These are phyloP conservation scores for Alternaria burnsii DNA, from an alignment of 2,329 filamentous ascomycete species.

Conservation along the genomic window DNA sequence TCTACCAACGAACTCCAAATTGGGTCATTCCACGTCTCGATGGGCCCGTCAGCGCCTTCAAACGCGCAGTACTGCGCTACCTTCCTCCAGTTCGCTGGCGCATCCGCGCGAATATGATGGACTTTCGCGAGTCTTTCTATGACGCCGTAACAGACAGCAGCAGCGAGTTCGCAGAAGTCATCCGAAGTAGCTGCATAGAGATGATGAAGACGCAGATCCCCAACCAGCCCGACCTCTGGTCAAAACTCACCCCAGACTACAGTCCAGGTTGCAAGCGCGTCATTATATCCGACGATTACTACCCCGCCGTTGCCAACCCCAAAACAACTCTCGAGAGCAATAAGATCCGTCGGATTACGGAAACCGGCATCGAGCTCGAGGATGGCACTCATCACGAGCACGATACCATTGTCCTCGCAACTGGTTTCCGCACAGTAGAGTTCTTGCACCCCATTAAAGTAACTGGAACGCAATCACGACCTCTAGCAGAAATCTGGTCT, in stretches of 20 bases:
- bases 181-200: conserved; percentile 48
- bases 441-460: conserved; percentile 67
- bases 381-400: conserved; percentile 56
- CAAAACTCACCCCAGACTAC: conserved; percentile 64
- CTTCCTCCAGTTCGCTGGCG: conserved; percentile 61
- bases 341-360: conserved; percentile 58
- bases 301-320: conserved; percentile 56
- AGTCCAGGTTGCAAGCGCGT: conserved; percentile 64
- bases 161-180: conserved; percentile 52
- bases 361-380: conserved; percentile 57
- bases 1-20: conserved; percentile 68
- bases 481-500: conserved; percentile 61
- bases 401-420: conserved; percentile 66
- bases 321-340: conserved; percentile 63
- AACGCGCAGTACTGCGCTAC: conserved; percentile 58
- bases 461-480: conserved; percentile 54
- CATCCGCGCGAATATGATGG: conserved; percentile 63
- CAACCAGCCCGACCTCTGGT: conserved; percentile 60
- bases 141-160: conserved; percentile 55
- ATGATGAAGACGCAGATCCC: conserved; percentile 60
- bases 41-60: conserved; percentile 54
- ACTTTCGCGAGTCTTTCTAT: conserved; percentile 61
- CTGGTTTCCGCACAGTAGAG: conserved; percentile 66
- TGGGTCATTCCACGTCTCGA: conserved; percentile 66
- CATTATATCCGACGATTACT: conserved; percentile 66